phyloP scores from a whole-genome alignment of 192 early-diverging fungal genomes.

The Podila minutissima region DNA sequence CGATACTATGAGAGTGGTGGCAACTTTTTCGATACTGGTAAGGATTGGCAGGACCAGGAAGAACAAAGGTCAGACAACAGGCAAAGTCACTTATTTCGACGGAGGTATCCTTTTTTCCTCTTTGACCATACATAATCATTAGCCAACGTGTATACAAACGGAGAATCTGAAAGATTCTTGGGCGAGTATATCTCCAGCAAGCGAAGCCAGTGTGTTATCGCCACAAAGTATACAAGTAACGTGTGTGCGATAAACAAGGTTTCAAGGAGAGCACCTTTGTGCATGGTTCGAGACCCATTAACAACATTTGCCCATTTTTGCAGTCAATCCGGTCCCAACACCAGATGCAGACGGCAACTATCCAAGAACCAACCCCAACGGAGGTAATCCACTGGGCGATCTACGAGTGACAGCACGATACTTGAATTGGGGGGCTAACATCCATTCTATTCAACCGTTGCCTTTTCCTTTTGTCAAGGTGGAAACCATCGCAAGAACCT shows the following conservation, averaged over 20 bases:
- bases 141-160: conserved; percentile 68
- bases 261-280: too few species aligned
- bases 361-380: conserved; percentile 25
- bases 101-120: background rate
- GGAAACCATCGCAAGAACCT: conserved; percentile 56
- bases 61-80: background rate
- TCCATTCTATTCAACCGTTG: background rate
- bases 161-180: conserved; percentile 62
- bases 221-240: conserved; percentile 62
- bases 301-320: background rate
- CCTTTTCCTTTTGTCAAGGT: conserved; percentile 1
- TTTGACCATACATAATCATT: background rate
- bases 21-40: conserved; percentile 60
- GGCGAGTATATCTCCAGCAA: conserved; percentile 63
- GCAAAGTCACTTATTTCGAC: background rate
- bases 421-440: background rate
- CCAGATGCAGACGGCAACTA: conserved; percentile 10
- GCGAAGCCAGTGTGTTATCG: conserved; percentile 65
- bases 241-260: background rate
- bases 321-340: conserved; percentile 11
- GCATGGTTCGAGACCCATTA: too few species aligned
- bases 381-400: conserved; percentile 5
- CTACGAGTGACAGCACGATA: background rate
- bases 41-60: background rate
- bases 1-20: conserved; percentile 56